Evolutionary conservation across 768 basidiomycete genomes (phyloP).

Genomic region (Auricularia heimuer): DNA sequence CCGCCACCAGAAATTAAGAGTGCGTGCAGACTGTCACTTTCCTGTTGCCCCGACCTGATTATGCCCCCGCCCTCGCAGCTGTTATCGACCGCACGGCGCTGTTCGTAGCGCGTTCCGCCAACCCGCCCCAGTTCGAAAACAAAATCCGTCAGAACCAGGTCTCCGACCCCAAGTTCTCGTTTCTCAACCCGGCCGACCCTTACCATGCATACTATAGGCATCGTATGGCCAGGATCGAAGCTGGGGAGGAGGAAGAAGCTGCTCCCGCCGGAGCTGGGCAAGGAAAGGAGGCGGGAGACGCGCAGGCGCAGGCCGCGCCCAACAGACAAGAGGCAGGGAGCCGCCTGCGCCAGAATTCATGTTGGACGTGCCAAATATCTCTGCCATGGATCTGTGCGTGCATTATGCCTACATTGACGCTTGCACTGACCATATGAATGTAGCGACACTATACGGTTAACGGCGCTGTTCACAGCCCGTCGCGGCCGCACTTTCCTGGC

Average conservation of each 20-base stretch:
- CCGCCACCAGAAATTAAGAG: conserved; percentile 96
- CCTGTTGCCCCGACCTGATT: conserved; percentile 7
- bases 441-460: conserved; percentile 93
- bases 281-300: conserved; percentile 27
- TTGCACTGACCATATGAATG: conserved; percentile 1
- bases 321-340: conserved; percentile 16
- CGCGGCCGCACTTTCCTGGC: conserved; percentile 81
- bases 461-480: conserved; percentile 90
- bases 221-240: conserved; percentile 72
- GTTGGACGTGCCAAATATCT: conserved; percentile 79
- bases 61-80: conserved; percentile 32
- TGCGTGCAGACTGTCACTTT: conserved; percentile 25
- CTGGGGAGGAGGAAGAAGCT: conserved; percentile 58
- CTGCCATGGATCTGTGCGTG: conserved; percentile 83
- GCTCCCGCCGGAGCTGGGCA: conserved; percentile 33
- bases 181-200: conserved; percentile 92
- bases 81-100: conserved; percentile 93
- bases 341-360: conserved; percentile 78
- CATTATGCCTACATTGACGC: not conserved
- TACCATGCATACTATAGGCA: conserved; percentile 98
- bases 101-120: conserved; percentile 87
- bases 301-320: conserved; percentile 10
- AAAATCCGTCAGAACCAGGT: conserved; percentile 96
- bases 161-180: conserved; percentile 96
- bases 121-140: conserved; percentile 89